Evolutionary conservation across 805 yeast genomes (phyloP), one percentile per base, ranked within the genome.

Genomic region (Wickerhamiella bombiphila): DNA sequence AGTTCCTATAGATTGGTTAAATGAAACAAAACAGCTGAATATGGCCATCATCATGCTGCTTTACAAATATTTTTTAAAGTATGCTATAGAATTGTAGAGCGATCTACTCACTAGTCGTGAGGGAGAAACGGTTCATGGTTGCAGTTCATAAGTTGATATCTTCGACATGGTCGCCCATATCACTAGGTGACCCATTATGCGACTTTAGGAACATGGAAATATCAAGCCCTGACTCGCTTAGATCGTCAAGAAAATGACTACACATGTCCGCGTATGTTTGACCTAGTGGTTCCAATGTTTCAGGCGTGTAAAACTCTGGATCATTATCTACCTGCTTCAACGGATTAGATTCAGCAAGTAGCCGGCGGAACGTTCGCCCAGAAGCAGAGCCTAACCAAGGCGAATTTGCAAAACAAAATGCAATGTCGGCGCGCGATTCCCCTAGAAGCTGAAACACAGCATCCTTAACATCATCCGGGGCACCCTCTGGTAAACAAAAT

Each of bases 361-460:
- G 5, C 13, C 17, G 8, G 5, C 36, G 29, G n/a, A 37, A 34
- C 8, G 38, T 29, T n/a, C 42, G 37, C 29, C 39, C 45, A 15
- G 48, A 42, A 28, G 42, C 42, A 3, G 40, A 37, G 5, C 48
- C 48, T 20, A 45, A 25, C 46, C 46, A 45, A 6, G 42, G 37
- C 7, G 45, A 38, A 22, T 45, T 45, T 3, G 43, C 41, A 30
- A 30, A 13, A 17, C 33, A 30, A 3, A 44, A 21, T 13, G 35
- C 31, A 26, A 28, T 39, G n/a, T 40, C 16, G 2, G 24, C 21
- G 14, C 32, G 33, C 2, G 15, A 30, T 13, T 30, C 16, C 4
- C 19, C 28, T 2, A 13, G 5, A 3, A 18, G 25, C 1, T 18
- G 32, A 15, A 44, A 35, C 4, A 37, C 11, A 8, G 26, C 8